phyloP scores from a whole-genome alignment of 208 protist species.

The Balamuthia mandrillaris region DNA sequence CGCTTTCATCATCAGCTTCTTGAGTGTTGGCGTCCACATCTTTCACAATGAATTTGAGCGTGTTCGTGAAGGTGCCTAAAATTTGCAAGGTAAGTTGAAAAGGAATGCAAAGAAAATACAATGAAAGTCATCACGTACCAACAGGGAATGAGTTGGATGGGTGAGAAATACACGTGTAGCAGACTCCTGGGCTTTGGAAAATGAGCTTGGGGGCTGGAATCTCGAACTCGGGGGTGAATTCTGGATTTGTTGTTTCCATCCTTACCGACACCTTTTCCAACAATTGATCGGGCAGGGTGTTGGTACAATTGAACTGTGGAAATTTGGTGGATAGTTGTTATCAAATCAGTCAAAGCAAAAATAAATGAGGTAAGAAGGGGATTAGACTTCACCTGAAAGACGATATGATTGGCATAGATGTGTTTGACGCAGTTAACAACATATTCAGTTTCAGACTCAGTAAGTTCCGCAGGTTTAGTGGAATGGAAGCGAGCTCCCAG shows the following conservation, averaged over 20 bases:
- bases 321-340: conserved; percentile 40
- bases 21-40: conserved; percentile 65
- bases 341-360: too few species aligned
- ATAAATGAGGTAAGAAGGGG: too few species aligned
- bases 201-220: conserved; percentile 41
- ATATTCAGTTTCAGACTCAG: conserved; percentile 94
- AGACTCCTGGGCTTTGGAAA: conserved; percentile 34
- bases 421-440: conserved; percentile 93
- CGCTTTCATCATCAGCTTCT: conserved; percentile 44
- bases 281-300: conserved; percentile 86
- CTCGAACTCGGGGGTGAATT: conserved; percentile 37
- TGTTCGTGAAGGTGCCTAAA: conserved; percentile 47
- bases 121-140: background rate
- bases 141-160: conserved; percentile 20
- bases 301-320: conserved; percentile 80
- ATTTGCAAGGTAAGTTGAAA: background rate
- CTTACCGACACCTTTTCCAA: conserved; percentile 83
- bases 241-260: conserved; percentile 44
- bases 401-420: conserved; percentile 81
- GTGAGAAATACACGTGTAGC: conserved; percentile 48
- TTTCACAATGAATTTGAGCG: conserved; percentile 64
- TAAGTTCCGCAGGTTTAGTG: conserved; percentile 80
- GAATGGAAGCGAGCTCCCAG: conserved; percentile 67
- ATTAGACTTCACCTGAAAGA: conserved; percentile 80
- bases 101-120: background rate